Evolutionary conservation across 345 rosid species (phyloP).

Genomic region (Eucalyptus curtisii): DNA sequence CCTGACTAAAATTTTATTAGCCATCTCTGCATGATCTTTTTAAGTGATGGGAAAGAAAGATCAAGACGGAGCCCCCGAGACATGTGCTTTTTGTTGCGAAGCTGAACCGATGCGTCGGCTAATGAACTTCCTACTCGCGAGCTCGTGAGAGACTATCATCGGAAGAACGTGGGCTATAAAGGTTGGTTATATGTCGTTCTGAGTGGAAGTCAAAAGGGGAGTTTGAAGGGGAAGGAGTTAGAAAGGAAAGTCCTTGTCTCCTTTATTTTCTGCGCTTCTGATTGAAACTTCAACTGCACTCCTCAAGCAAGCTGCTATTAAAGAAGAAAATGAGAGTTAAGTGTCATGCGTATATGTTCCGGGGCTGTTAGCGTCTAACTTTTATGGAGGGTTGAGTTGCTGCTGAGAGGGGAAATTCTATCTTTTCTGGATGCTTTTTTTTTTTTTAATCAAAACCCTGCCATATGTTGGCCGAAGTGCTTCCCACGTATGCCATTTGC

Average conservation of each 20-base stretch:
- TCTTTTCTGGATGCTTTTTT: neutral
- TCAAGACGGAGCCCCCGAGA: neutral
- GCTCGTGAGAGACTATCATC: neutral
- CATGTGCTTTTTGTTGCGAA: neutral
- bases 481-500: no score
- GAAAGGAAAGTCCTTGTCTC: neutral
- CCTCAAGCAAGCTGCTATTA: neutral
- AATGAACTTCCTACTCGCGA: neutral
- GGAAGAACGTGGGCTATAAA: neutral
- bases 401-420: neutral
- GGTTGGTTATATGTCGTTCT: neutral
- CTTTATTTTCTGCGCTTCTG: neutral
- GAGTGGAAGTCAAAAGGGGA: neutral
- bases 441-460: no score
- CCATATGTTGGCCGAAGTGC: no score
- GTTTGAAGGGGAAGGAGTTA: neutral
- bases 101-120: neutral
- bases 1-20: neutral
- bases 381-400: neutral
- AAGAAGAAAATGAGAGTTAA: neutral
- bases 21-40: neutral
- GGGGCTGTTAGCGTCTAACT: neutral
- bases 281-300: neutral
- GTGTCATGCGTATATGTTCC: neutral
- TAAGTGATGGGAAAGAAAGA: neutral